Evolutionary conservation across 225 moss, liverwort and hornwort species (phyloP), one percentile per base, ranked within the genome.

Genomic region (Asterella californica): DNA sequence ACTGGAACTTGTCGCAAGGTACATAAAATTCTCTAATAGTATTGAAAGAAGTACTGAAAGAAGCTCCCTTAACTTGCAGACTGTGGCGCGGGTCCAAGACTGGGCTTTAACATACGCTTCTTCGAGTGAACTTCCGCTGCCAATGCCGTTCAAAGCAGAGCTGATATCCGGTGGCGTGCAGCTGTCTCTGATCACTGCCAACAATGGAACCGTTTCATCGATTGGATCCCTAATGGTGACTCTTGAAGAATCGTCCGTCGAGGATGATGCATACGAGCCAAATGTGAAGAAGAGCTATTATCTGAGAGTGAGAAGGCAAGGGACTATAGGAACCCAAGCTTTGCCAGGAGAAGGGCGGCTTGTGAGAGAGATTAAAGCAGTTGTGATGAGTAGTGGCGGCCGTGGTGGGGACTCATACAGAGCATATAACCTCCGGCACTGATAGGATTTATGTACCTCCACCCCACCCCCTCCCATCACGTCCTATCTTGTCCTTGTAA

Each of bases 31-130:
- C 7, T 42, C 42, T 42, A 0, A 57, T 27, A 61, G 61, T n/a
- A 21, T 11, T 38, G 42, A 50, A 32, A 18, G 4, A n/a, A n/a
- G n/a, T n/a, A n/a, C n/a, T n/a, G n/a, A n/a, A n/a, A n/a, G n/a
- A n/a, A n/a, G 18, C 12, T 36, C 24, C 52, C 14, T 52, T 29
- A 11, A 27, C 21, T 46, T 81, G 79, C 86, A 99, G 95, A 89
- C 92, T 46, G 83, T 92, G 19, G 76, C 83, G 15, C 24, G 86
- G 42, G 79, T 95, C 36, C 97, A 91, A 84, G 88, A 93, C 70
- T 99, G 97, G 97, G 97, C 97, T 36, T 78, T 88, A 14, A 94
- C 97, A 9, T 99, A 95, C 83, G 97, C 93, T 47, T 99, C 97
- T 9, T 93, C 94, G 2, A 99, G 97, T 79, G 97, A 99, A 81